Evolutionary conservation across 345 rosid genomes (phyloP).

Genomic region (Anacardium occidentale): DNA sequence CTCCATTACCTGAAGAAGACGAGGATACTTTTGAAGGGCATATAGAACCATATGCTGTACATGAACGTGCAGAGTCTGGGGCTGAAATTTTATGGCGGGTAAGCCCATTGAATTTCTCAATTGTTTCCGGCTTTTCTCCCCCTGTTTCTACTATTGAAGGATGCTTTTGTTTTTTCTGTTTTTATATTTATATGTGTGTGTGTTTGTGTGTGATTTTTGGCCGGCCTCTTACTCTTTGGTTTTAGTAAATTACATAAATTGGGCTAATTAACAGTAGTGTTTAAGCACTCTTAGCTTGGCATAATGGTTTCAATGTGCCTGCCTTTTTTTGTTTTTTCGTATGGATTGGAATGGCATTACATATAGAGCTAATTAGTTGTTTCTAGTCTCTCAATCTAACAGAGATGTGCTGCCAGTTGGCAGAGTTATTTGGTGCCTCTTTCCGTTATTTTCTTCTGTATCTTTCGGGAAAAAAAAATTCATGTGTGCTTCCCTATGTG

Average conservation of each 20-base stretch:
- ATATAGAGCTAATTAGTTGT: too few relatives aligned
- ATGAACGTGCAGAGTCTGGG: constrained; percentile 59
- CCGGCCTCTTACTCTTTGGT: neutral
- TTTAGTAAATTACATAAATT: neutral
- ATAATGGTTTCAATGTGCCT: neutral
- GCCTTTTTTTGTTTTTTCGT: too few relatives aligned
- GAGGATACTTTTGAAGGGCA: constrained; percentile 58
- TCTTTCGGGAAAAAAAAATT: neutral
- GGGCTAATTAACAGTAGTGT: neutral
- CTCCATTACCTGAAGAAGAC: constrained; percentile 74
- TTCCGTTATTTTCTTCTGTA: neutral
- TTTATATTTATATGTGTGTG: neutral
- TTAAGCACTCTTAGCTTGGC: neutral
- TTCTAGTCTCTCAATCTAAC: too few relatives aligned
- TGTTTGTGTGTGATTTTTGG: neutral
- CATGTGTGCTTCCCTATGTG: neutral
- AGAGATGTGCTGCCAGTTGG: too few relatives aligned
- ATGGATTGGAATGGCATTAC: too few relatives aligned
- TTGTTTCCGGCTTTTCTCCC: neutral
- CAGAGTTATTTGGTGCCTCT: neutral
- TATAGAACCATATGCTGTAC: constrained; percentile 40
- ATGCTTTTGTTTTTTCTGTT: neutral
- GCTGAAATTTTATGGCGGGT: constrained; percentile 75
- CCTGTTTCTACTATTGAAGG: constrained; percentile 1
- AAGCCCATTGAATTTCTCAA: neutral